Conservation (phyloP, 331 rosid species). For the Pyracantha coccinea region DNA sequence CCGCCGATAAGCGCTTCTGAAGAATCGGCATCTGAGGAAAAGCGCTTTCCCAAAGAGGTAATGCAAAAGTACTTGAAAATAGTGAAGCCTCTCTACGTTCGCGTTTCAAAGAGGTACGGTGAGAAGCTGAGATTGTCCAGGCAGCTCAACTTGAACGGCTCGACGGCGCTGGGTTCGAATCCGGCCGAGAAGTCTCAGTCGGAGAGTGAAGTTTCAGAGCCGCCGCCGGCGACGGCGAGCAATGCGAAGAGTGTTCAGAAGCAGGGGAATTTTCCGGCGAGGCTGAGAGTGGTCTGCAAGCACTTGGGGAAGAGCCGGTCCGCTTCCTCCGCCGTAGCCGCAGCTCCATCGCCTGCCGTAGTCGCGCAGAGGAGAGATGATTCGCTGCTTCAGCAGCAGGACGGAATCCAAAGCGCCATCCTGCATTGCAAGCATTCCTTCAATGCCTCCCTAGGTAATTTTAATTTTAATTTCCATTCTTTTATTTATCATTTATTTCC, state of each 20-base stretch:
- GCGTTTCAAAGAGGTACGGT: slow-evolving; percentile 69
- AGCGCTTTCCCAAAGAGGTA: slow-evolving; percentile 72
- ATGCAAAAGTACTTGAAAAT: slow-evolving; percentile 73
- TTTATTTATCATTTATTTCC: background rate
- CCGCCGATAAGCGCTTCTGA: slow-evolving; percentile 19
- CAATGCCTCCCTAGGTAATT: slow-evolving; percentile 62
- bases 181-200: slow-evolving; percentile 3
- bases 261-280: slow-evolving; percentile 50
- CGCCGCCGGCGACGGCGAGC: slow-evolving; percentile 2
- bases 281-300: slow-evolving; percentile 73
- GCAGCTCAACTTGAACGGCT: slow-evolving; percentile 22
- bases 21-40: slow-evolving; percentile 48
- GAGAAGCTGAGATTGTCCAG: slow-evolving; percentile 56
- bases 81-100: slow-evolving; percentile 82
- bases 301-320: slow-evolving; percentile 95
- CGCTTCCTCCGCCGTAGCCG: slow-evolving; percentile 76
- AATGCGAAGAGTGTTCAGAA: slow-evolving; percentile 26
- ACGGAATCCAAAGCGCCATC: slow-evolving; percentile 94
- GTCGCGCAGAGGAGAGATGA: slow-evolving; percentile 67
- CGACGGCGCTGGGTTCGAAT: background rate
- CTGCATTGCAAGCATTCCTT: slow-evolving; percentile 93
- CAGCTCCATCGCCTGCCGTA: slow-evolving; percentile 35
- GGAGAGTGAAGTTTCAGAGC: slow-evolving; percentile 23
- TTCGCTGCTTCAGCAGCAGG: slow-evolving; percentile 88
- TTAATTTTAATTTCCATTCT: background rate